phyloP scores from a whole-genome alignment of 257 asterid genomes.

The Agastache rugosa region DNA sequence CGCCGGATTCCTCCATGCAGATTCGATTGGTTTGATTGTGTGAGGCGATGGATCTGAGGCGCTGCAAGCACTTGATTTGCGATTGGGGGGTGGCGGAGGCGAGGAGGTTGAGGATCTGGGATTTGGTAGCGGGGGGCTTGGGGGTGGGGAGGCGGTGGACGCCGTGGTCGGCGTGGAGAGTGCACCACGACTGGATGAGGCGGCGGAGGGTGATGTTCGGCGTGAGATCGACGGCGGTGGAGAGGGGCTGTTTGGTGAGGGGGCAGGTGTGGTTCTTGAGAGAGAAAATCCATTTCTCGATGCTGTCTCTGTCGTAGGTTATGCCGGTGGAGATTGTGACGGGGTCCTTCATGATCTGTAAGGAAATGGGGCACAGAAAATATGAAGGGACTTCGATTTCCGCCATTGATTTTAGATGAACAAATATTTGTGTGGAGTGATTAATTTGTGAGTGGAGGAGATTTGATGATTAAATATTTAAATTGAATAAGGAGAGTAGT shows the following conservation, averaged over 20 bases:
- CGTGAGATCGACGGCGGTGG: constrained; percentile 49
- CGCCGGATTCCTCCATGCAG: constrained; percentile 66
- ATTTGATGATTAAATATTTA: neutral
- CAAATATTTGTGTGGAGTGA: neutral
- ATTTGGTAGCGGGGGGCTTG: constrained; percentile 57
- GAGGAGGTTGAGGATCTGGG: constrained; percentile 61
- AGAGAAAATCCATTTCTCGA: constrained; percentile 74
- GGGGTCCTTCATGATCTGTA: constrained; percentile 87
- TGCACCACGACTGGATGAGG: constrained; percentile 84
- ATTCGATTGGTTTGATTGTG: constrained; percentile 62
- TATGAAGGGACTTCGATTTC: constrained; percentile 75
- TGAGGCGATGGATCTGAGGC: constrained; percentile 65
- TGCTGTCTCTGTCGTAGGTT: constrained; percentile 78
- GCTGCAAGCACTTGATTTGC: constrained; percentile 49
- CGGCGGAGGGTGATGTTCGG: constrained; percentile 88
- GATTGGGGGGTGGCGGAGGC: constrained; percentile 40
- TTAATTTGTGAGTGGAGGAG: neutral
- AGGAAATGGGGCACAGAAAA: constrained; percentile 81
- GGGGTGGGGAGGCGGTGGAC: constrained; percentile 85
- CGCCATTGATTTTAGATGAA: constrained; percentile 31
- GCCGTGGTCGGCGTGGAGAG: constrained; percentile 61
- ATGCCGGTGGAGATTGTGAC: constrained; percentile 76
- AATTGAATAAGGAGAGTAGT: neutral
- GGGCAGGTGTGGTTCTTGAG: constrained; percentile 63
- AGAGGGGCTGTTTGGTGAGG: constrained; percentile 62